Evolutionary conservation across 208 protist species (phyloP).

Genomic region (Borovskyia barvae): DNA sequence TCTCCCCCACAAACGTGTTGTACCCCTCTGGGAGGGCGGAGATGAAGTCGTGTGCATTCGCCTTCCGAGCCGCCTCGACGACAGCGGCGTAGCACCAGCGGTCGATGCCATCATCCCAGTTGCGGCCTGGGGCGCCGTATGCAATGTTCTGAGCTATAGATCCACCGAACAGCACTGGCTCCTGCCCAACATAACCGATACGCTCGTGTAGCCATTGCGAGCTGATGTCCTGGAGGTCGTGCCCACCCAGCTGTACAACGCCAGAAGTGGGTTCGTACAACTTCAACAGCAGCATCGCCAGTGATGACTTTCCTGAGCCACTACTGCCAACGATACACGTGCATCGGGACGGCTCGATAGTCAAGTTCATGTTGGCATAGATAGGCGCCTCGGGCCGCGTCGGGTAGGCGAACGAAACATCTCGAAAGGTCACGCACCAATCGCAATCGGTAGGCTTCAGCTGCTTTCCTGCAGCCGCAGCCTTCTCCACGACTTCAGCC

Average conservation of each 20-base stretch:
- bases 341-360: slow-evolving; percentile 56
- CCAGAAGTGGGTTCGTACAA: slow-evolving; percentile 76
- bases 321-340: slow-evolving; percentile 85
- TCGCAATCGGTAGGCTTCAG: slow-evolving; percentile 41
- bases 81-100: slow-evolving; percentile 68
- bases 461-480: slow-evolving; percentile 32
- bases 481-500: slow-evolving; percentile 41
- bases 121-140: slow-evolving; percentile 63
- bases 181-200: slow-evolving; percentile 86
- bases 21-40: slow-evolving; percentile 81
- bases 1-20: slow-evolving; percentile 89
- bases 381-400: slow-evolving; percentile 74
- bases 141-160: slow-evolving; percentile 91
- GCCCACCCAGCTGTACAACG: slow-evolving; percentile 57
- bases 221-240: slow-evolving; percentile 59
- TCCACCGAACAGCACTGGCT: slow-evolving; percentile 83
- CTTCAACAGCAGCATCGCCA: slow-evolving; percentile 83
- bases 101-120: slow-evolving; percentile 79
- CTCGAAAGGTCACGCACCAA: slow-evolving; percentile 59
- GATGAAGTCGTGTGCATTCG: slow-evolving; percentile 93
- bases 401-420: slow-evolving; percentile 86
- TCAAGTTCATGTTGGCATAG: slow-evolving; percentile 67
- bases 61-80: slow-evolving; percentile 59
- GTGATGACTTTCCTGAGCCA: slow-evolving; percentile 80
- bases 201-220: slow-evolving; percentile 69